Evolutionary conservation across 2,329 filamentous ascomycete species (phyloP).

Genomic region (Arthrobotrys musiformis): DNA sequence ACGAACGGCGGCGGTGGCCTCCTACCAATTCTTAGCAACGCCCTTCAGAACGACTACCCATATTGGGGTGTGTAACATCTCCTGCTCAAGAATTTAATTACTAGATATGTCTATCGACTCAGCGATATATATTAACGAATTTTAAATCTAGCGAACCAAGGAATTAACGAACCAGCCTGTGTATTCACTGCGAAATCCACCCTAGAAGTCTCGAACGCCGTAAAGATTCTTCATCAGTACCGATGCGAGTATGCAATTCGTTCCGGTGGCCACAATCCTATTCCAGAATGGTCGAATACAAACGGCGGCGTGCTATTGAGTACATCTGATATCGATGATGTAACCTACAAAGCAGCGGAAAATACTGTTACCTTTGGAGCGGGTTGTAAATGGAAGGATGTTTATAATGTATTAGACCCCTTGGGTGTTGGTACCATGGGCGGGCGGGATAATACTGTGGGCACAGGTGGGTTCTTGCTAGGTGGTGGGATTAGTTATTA

Average conservation of each 20-base stretch:
- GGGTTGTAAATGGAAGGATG: slow-evolving; percentile 62
- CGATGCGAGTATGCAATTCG: slow-evolving; percentile 63
- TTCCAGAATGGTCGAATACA: slow-evolving; percentile 62
- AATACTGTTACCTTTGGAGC: slow-evolving; percentile 62
- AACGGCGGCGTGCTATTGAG: slow-evolving; percentile 60
- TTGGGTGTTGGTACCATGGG: slow-evolving; percentile 61
- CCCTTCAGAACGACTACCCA: slow-evolving; percentile 2
- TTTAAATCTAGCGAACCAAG: slow-evolving; percentile 17
- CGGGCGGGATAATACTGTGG: slow-evolving; percentile 62
- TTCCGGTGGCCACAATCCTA: slow-evolving; percentile 62
- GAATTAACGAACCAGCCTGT: slow-evolving; percentile 25
- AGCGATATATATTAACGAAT: background rate
- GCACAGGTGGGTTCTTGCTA: slow-evolving; percentile 61
- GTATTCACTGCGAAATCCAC: slow-evolving; percentile 57
- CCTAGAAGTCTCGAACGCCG: slow-evolving; percentile 62
- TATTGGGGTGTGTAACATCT: slow-evolving; percentile 35
- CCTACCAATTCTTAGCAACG: background rate
- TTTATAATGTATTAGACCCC: slow-evolving; percentile 62
- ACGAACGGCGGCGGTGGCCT: slow-evolving; percentile 32
- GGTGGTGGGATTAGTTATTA: slow-evolving; percentile 63
- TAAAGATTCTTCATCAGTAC: slow-evolving; percentile 61
- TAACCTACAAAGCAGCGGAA: slow-evolving; percentile 59
- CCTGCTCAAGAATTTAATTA: background rate
- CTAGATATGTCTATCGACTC: no score
- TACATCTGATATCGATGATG: slow-evolving; percentile 40